phyloP scores from a whole-genome alignment of 2,329 filamentous ascomycete genomes.

The Aureobasidium mangrovei region DNA sequence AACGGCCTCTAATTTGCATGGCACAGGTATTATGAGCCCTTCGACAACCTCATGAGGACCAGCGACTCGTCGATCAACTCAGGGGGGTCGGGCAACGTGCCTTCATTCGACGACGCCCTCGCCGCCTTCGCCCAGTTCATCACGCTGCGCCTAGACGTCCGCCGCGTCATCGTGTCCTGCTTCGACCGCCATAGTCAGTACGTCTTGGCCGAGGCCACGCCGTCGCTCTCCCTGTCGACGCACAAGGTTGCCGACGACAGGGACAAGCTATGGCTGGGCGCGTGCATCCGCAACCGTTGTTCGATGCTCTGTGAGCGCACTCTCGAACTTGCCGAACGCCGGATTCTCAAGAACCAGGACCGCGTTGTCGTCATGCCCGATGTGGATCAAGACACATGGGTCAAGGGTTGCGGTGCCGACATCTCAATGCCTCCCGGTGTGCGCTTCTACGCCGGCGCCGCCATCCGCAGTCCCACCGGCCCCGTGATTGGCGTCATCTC shows the following conservation, averaged over 20 bases:
- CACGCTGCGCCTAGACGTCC: slow-evolving; percentile 28
- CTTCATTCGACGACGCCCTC: slow-evolving; percentile 32
- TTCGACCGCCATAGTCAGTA: slow-evolving; percentile 43
- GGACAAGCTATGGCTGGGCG: slow-evolving; percentile 29
- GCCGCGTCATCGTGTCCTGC: slow-evolving; percentile 34
- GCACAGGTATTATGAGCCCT: slow-evolving; percentile 10
- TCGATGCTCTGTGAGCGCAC: slow-evolving; percentile 17
- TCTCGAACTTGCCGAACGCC: slow-evolving; percentile 8
- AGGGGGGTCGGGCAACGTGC: neutral
- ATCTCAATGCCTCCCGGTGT: neutral
- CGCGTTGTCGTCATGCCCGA: neutral
- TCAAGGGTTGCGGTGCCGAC: neutral
- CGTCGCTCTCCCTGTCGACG: slow-evolving; percentile 31
- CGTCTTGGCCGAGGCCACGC: slow-evolving; percentile 43
- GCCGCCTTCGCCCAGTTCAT: slow-evolving; percentile 30
- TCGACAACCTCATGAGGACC: neutral
- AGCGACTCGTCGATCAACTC: neutral
- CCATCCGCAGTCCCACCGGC: slow-evolving; percentile 49
- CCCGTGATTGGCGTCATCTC: slow-evolving; percentile 53
- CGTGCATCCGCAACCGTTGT: slow-evolving; percentile 17
- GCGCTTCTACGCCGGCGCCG: slow-evolving; percentile 50
- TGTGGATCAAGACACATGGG: neutral
- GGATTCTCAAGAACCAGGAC: slow-evolving; percentile 13
- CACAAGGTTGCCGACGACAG: slow-evolving; percentile 25
- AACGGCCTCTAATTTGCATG: neutral